phyloP scores from a whole-genome alignment of 208 protist species.

The Trypanosoma scelopori region DNA sequence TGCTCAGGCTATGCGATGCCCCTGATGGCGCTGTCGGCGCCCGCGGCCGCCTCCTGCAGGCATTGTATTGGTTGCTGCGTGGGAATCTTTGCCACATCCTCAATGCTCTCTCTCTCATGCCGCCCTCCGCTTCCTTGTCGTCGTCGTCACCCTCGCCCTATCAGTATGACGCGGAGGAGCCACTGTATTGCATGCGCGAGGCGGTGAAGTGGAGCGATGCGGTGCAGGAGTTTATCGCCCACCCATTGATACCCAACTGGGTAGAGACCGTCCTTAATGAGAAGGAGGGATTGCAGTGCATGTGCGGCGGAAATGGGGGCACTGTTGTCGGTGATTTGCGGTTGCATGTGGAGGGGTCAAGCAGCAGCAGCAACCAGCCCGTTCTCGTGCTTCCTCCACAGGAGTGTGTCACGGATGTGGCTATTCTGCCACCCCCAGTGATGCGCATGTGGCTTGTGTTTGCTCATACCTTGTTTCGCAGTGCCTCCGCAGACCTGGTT shows the following conservation, averaged over 20 bases:
- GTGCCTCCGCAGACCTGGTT: slow-evolving; percentile 33
- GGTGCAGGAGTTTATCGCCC: slow-evolving; percentile 46
- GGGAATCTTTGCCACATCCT: slow-evolving; percentile 41
- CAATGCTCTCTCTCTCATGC: slow-evolving; percentile 9
- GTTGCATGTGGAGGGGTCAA: not conserved
- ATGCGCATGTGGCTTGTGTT: slow-evolving; percentile 62
- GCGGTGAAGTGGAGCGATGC: slow-evolving; percentile 41
- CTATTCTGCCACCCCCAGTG: slow-evolving; percentile 40
- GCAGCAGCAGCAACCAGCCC: not conserved
- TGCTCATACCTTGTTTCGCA: slow-evolving; percentile 49
- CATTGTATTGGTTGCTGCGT: slow-evolving; percentile 51
- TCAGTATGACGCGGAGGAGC: slow-evolving; percentile 25
- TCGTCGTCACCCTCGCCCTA: not conserved
- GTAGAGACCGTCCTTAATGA: not conserved
- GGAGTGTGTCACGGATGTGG: slow-evolving; percentile 26
- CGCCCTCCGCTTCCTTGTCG: not conserved
- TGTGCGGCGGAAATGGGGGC: not conserved
- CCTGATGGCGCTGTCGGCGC: slow-evolving; percentile 38
- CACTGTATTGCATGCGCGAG: slow-evolving; percentile 33
- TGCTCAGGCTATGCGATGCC: slow-evolving; percentile 29
- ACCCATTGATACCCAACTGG: slow-evolving; percentile 22
- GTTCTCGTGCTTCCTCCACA: not conserved
- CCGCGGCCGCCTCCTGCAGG: slow-evolving; percentile 42
- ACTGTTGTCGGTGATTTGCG: not conserved
- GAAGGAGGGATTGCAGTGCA: not conserved